Evolutionary conservation across 495 filamentous ascomycete species (phyloP).

Genomic region (Terfezia claveryi): DNA sequence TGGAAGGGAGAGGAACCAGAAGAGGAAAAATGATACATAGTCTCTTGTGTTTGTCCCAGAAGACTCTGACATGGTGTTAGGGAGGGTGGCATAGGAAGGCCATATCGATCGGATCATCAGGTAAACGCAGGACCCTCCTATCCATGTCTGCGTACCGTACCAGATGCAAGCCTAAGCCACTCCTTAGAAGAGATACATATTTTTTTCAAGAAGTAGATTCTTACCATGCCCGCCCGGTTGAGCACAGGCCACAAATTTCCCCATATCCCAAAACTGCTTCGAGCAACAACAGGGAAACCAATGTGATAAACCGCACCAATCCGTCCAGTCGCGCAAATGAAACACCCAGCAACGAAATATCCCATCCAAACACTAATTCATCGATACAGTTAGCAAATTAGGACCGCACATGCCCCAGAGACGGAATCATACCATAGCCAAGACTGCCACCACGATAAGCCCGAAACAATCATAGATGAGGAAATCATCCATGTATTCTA

Average conservation of each 20-base stretch:
- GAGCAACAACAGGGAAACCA: conserved; percentile 57
- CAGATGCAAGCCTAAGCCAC: conserved; percentile 38
- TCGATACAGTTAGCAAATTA: neutral
- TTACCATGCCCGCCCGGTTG: conserved; percentile 57
- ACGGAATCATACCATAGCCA: conserved; percentile 43
- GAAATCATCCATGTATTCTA: conserved; percentile 95
- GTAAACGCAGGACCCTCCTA: conserved; percentile 61
- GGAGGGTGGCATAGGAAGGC: conserved; percentile 40
- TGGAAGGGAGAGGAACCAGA: conserved; percentile 60
- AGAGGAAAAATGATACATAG: conserved; percentile 63
- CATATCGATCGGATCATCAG: conserved; percentile 71
- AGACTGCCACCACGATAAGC: conserved; percentile 86
- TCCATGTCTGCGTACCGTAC: conserved; percentile 76
- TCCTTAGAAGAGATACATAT: neutral
- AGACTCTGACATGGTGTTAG: conserved; percentile 39
- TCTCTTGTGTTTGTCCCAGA: conserved; percentile 55
- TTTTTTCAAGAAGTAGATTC: neutral
- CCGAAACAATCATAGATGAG: conserved; percentile 53
- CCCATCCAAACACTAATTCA: conserved; percentile 41
- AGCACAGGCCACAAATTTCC: conserved; percentile 78
- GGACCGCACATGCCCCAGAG: neutral
- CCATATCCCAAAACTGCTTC: conserved; percentile 70
- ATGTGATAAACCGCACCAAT: conserved; percentile 84
- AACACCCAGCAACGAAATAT: conserved; percentile 52
- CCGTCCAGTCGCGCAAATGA: conserved; percentile 58